Base-by-base conservation (phyloP, 352 stramenopile species). In the Elongisporangium undulatum region DNA sequence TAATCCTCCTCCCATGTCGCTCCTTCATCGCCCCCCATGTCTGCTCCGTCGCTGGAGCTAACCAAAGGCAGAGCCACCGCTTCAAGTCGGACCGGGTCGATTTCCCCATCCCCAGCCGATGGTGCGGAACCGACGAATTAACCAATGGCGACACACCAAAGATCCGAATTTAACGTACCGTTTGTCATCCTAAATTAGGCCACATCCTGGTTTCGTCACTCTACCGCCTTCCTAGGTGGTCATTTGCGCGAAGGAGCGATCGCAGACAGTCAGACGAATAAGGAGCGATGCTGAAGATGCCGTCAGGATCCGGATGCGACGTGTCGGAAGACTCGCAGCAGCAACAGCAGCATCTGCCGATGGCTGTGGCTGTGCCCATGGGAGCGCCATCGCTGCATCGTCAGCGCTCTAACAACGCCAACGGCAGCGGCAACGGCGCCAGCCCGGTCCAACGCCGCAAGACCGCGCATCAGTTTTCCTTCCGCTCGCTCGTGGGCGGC, bases 401-500 rank as follows among this genome's bases (percentile, higher is more conserved):
- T 62, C 38, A 61, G 34, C 75, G 62, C 61, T 64, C 59, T 53
- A 26, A n/a, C n/a, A 59, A 50, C 59, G 8, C 29, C 29, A 41
- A 41, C 29, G 55, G 41, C 52, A 41, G 9, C 10, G 62, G 56
- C 41, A 38, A 17, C 7, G 56, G n/a, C 38, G 51, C 48, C 0
- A 22, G 41, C 21, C 49, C 62, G 2, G 10, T 52, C 22, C 34
- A 51, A 5, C 76, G 71, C 24, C 68, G 78, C 55, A 90, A 90
- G 61, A 89, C 75, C 20, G 75, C 72, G 58, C 75, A 92, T 69
- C 81, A 89, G 55, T 92, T 92, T 49, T 85, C 82, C 16, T 90
- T 92, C 71, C 80, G 80, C 53, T 79, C 74, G 58, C 77, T 92
- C 56, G 75, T 69, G 4, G 76, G 71, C 41, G 79, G 70, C 54